Conservation (phyloP, 768 basidiomycete genomes). For the Dentipellis sp. region DNA sequence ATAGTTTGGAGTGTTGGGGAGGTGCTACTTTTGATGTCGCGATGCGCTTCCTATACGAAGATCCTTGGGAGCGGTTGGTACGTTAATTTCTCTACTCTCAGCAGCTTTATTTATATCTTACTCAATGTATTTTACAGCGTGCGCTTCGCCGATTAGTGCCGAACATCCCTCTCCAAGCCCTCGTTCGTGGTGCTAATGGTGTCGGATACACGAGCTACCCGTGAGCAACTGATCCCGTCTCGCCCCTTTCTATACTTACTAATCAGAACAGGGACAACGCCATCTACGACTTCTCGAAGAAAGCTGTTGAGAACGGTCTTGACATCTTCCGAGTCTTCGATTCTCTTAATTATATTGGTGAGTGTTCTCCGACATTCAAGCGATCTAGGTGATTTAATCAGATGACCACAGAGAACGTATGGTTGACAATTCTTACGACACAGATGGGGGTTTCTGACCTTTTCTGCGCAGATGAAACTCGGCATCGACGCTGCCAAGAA, state of each 20-base stretch:
- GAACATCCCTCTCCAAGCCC: constrained; percentile 96
- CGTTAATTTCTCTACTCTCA: constrained; percentile 16
- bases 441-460: too few relatives aligned
- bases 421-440: constrained; percentile 14
- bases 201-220: constrained; percentile 99
- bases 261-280: constrained; percentile 71
- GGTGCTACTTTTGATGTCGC: constrained; percentile 98
- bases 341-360: constrained; percentile 96
- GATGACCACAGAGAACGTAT: constrained; percentile 52
- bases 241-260: neutral
- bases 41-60: constrained; percentile 99
- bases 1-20: constrained; percentile 98
- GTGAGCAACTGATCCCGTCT: constrained; percentile 31
- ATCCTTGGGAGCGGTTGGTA: constrained; percentile 97
- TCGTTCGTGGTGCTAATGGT: constrained; percentile 97
- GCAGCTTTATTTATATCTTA: constrained; percentile 1
- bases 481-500: constrained; percentile 99
- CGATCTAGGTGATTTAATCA: neutral
- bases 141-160: constrained; percentile 92
- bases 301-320: constrained; percentile 98
- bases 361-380: constrained; percentile 17
- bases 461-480: constrained; percentile 67
- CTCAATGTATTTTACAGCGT: constrained; percentile 37
- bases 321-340: constrained; percentile 99
- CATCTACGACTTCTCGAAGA: constrained; percentile 99